phyloP scores from a whole-genome alignment of 1,139 yeast species.

The Taiozyma onychis region DNA sequence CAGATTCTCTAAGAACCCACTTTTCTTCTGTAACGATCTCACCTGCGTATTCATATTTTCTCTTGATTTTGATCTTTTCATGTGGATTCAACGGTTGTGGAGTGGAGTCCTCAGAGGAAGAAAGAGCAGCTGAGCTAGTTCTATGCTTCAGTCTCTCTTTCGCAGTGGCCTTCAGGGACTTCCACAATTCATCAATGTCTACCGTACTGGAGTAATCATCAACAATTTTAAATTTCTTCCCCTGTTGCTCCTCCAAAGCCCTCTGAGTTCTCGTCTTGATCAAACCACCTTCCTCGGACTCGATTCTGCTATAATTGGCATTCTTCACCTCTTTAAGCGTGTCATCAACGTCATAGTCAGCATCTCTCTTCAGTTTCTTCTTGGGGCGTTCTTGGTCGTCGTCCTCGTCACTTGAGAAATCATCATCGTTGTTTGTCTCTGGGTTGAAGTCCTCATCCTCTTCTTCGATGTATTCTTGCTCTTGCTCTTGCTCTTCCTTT shows the following conservation, averaged over 20 bases:
- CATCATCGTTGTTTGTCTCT: conserved; percentile 22
- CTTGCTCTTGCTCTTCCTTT: conserved; percentile 18
- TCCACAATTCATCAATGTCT: conserved; percentile 52
- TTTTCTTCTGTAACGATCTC: conserved; percentile 72
- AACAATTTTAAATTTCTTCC: conserved; percentile 25
- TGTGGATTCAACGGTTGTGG: conserved; percentile 18
- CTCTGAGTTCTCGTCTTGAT: conserved; percentile 54
- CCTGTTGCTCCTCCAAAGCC: conserved; percentile 32
- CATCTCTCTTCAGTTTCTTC: conserved; percentile 15
- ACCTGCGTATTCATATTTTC: conserved; percentile 89
- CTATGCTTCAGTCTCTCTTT: conserved; percentile 20
- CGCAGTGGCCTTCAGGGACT: conserved; percentile 28
- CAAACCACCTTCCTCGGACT: conserved; percentile 47
- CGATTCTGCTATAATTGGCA: conserved; percentile 37
- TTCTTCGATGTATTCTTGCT: conserved; percentile 44
- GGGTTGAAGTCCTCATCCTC: conserved; percentile 66
- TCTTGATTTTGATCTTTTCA: conserved; percentile 61
- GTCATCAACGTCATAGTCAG: conserved; percentile 19
- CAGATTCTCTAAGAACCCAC: conserved; percentile 68
- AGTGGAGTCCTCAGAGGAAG: conserved; percentile 11
- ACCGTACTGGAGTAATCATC: conserved; percentile 23
- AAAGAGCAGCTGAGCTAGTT: conserved; percentile 4
- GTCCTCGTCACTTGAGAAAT: conserved; percentile 22
- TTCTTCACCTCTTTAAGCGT: conserved; percentile 30
- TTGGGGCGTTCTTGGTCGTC: conserved; percentile 11